A percentile compares a stretch with the other conserved stretches of the same genome.
Conservation (phyloP, 768 basidiomycete species). For the Leccinum disarticulatum region DNA sequence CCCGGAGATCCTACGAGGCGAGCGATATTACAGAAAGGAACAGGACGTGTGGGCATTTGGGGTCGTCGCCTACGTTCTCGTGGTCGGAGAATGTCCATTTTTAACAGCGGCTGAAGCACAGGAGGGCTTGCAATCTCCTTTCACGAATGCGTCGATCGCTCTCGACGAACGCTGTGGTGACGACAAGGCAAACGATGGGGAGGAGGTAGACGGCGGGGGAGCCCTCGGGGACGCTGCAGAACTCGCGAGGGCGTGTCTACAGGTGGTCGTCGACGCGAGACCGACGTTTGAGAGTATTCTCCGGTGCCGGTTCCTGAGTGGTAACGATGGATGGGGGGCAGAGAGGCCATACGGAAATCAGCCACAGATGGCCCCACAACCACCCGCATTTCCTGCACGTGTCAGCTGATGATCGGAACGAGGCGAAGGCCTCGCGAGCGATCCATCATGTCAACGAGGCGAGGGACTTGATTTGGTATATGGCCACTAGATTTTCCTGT, state of each 20-base stretch:
- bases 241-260: constrained; percentile 81
- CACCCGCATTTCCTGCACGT: constrained; percentile 34
- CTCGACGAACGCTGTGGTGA: constrained; percentile 81
- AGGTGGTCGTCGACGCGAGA: constrained; percentile 71
- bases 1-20: constrained; percentile 93
- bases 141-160: constrained; percentile 71
- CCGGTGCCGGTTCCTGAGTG: constrained; percentile 77
- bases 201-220: constrained; percentile 82
- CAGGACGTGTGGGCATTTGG: constrained; percentile 99
- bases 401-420: constrained; percentile 22
- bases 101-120: constrained; percentile 89
- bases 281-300: constrained; percentile 86
- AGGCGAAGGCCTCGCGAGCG: constrained; percentile 5
- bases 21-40: constrained; percentile 92
- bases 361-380: constrained; percentile 24
- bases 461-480: constrained; percentile 11
- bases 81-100: constrained; percentile 91
- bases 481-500: constrained; percentile 9
- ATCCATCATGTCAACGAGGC: not conserved
- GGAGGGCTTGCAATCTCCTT: constrained; percentile 74
- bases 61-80: constrained; percentile 92
- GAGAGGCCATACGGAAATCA: constrained; percentile 32
- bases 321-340: constrained; percentile 71
- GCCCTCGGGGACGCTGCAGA: constrained; percentile 81
- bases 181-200: constrained; percentile 68